Percentiles rank a stretch among this genome's conserved stretches.
These are phyloP conservation scores for Ceratocystiopsis sp. DNA, from an alignment of 2,329 filamentous ascomycete genomes.

Conservation along the genomic window DNA sequence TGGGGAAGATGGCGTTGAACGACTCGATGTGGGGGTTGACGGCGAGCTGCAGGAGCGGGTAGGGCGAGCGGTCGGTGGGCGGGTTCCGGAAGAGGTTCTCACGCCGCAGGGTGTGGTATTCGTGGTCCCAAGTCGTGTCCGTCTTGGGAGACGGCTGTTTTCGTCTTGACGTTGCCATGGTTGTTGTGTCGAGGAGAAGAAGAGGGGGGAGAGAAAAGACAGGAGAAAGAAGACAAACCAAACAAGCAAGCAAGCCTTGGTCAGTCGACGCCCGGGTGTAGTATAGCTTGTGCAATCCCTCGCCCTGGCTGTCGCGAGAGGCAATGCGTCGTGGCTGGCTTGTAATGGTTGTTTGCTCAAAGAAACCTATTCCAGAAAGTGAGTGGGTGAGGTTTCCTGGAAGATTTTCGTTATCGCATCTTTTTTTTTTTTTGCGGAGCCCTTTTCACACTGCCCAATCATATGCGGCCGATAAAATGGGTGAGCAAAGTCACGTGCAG, in stretches of 20 bases:
- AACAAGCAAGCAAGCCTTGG: no score
- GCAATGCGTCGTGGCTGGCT: no score
- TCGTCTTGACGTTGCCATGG: conserved; percentile 9
- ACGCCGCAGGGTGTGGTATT: conserved; percentile 71
- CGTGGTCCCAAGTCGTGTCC: conserved; percentile 51
- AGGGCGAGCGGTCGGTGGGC: conserved; percentile 72
- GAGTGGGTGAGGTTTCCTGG: not conserved
- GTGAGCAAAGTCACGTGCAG: no score
- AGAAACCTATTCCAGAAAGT: no score
- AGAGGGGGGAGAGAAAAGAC: not conserved
- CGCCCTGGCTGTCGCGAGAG: no score
- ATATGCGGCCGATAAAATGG: not conserved
- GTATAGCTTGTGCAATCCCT: no score
- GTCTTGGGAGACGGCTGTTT: conserved; percentile 34
- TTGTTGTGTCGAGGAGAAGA: not conserved
- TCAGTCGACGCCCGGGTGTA: no score
- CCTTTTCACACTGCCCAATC: not conserved
- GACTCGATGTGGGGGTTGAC: conserved; percentile 86
- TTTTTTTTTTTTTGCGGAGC: not conserved
- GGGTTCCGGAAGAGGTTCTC: conserved; percentile 82
- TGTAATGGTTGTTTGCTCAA: no score
- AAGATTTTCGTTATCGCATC: conserved; percentile 8
- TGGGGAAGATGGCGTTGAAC: conserved; percentile 73
- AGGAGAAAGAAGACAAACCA: no score
- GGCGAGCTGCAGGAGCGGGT: conserved; percentile 71